Evolutionary conservation across 2,329 filamentous ascomycete genomes (phyloP).

Genomic region (Pseudohalonectria lignicola): DNA sequence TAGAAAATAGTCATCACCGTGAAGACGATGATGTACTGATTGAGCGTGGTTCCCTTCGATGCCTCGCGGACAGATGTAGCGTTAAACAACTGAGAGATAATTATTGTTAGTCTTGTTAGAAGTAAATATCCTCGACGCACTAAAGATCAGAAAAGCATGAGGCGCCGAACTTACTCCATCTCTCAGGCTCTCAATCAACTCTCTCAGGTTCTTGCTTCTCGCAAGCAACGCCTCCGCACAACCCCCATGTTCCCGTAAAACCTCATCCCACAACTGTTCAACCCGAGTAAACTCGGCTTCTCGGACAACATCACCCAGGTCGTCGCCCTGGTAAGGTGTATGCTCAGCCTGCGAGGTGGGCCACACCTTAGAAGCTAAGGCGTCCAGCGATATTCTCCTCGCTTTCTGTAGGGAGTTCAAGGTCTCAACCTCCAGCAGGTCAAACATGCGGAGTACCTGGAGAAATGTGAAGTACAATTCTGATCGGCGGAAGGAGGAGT

Average conservation of each 20-base stretch:
- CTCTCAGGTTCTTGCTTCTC: neutral
- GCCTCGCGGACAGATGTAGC: slow-evolving; percentile 5
- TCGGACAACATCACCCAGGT: neutral
- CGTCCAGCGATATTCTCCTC: too few relatives aligned
- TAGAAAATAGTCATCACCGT: neutral
- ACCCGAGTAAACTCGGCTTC: neutral
- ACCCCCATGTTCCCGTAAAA: neutral
- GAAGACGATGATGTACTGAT: neutral
- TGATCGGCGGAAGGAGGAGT: neutral
- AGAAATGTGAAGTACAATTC: neutral
- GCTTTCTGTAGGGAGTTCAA: too few relatives aligned
- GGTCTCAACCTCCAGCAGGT: too few relatives aligned
- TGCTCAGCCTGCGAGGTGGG: too few relatives aligned
- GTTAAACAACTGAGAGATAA: slow-evolving; percentile 2
- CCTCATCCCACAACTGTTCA: neutral
- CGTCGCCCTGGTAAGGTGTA: neutral
- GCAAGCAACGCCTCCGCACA: neutral
- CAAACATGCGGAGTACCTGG: neutral
- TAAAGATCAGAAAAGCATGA: too few relatives aligned
- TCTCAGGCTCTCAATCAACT: neutral
- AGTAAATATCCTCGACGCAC: too few relatives aligned
- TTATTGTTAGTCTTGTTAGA: neutral
- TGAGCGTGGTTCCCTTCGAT: slow-evolving; percentile 1
- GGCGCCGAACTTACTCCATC: neutral
- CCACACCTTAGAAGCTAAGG: too few relatives aligned